A percentile compares a stretch with the other conserved stretches of the same genome.
phyloP scores from a whole-genome alignment of 352 stramenopile species.

The Phytophthora quininea region DNA sequence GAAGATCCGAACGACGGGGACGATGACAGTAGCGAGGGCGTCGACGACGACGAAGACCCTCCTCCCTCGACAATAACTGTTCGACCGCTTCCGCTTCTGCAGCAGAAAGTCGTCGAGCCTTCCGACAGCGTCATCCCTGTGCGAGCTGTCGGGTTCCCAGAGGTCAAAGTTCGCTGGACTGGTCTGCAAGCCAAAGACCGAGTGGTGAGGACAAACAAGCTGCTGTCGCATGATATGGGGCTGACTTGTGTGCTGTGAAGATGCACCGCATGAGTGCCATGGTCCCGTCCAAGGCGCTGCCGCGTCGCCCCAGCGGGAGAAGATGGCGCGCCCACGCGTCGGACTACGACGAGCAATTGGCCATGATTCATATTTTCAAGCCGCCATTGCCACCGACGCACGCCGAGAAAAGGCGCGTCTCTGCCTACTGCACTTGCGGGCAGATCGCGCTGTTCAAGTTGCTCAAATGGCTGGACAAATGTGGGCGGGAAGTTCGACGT shows the following conservation, averaged over 20 bases:
- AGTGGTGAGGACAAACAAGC: conserved; percentile 14
- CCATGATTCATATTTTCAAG: conserved; percentile 34
- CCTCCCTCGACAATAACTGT: conserved; percentile 13
- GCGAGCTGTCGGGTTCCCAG: conserved; percentile 26
- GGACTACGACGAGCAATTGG: conserved; percentile 54
- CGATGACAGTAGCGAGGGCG: conserved; percentile 19
- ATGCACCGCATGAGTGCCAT: conserved; percentile 24
- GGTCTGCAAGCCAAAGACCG: conserved; percentile 31
- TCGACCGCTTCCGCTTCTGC: conserved; percentile 11
- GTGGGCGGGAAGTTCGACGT: conserved; percentile 23
- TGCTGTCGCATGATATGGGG: conserved; percentile 1
- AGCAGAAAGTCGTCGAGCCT: conserved; percentile 8
- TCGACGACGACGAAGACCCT: conserved; percentile 10
- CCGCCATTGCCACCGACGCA: conserved; percentile 40
- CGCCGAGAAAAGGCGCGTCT: conserved; percentile 52
- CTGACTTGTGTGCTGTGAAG: conserved; percentile 18
- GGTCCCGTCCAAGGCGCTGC: conserved; percentile 14
- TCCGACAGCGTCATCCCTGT: conserved; percentile 1
- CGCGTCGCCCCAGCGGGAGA: conserved; percentile 33
- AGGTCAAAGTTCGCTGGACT: conserved; percentile 14
- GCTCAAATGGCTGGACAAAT: conserved; percentile 67
- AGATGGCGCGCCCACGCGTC: conserved; percentile 35
- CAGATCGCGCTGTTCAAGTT: conserved; percentile 76
- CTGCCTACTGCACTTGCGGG: conserved; percentile 76
- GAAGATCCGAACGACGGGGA: conserved; percentile 33